Conservation (phyloP, 345 rosid species). For the Lepidium aucheri region DNA sequence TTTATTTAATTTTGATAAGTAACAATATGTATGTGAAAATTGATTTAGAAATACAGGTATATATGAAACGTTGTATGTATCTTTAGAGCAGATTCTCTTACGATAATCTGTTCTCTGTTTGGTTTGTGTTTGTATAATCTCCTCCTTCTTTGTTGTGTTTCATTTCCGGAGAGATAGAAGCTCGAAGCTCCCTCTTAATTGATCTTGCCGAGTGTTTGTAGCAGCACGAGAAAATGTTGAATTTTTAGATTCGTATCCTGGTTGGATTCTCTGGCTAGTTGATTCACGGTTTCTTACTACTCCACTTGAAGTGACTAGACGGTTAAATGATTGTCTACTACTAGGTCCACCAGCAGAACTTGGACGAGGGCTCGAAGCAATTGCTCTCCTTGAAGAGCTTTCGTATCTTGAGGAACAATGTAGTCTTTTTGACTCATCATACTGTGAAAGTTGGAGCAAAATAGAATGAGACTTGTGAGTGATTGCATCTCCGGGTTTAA, state of each 20-base stretch:
- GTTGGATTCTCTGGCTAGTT: conserved; percentile 47
- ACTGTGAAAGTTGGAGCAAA: conserved; percentile 27
- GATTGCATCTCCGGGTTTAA: neutral
- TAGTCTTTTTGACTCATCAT: conserved; percentile 36
- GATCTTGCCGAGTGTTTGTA: conserved; percentile 46
- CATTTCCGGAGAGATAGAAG: conserved; percentile 53
- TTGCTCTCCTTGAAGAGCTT: conserved; percentile 58
- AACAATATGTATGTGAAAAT: too few species aligned
- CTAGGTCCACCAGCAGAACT: conserved; percentile 66
- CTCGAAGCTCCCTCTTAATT: conserved; percentile 58
- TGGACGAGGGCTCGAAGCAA: conserved; percentile 54
- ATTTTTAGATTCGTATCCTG: conserved; percentile 45
- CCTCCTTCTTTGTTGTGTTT: neutral
- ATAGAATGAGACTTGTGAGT: neutral
- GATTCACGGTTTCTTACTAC: conserved; percentile 39
- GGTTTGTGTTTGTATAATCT: neutral
- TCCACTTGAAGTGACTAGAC: conserved; percentile 48
- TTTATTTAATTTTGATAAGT: too few species aligned
- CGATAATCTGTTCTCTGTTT: neutral
- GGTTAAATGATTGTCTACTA: conserved; percentile 42
- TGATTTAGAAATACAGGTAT: neutral
- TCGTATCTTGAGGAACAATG: conserved; percentile 52
- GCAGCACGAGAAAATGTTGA: conserved; percentile 37
- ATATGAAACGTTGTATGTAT: neutral
- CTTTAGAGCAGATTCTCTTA: neutral